Evolutionary conservation across 2,329 filamentous ascomycete species (phyloP).

Genomic region (Tolypocladium inflatum): DNA sequence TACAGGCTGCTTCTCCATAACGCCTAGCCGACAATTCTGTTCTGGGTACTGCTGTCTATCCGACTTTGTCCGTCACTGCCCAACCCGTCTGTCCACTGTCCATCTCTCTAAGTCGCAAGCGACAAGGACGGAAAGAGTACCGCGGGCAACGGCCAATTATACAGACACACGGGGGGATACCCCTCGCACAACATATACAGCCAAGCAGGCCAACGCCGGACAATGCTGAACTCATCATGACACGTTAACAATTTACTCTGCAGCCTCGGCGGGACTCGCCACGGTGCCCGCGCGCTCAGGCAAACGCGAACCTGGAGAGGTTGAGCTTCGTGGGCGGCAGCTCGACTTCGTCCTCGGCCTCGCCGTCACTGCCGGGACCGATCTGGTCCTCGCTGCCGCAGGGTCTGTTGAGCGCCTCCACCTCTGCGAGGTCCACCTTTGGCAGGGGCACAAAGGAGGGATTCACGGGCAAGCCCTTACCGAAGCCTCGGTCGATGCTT

Average conservation of each 20-base stretch:
- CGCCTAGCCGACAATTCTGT: constrained; percentile 4
- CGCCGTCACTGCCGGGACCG: constrained; percentile 40
- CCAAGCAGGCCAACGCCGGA: constrained; percentile 5
- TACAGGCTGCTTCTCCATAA: constrained; percentile 1
- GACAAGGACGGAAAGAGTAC: background rate
- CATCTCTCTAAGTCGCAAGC: background rate
- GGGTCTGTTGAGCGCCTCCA: constrained; percentile 38
- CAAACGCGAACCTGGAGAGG: constrained; percentile 38
- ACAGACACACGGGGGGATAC: background rate
- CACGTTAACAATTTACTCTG: background rate
- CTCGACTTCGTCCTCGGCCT: constrained; percentile 29
- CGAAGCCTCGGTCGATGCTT: constrained; percentile 13
- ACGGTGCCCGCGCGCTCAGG: constrained; percentile 8
- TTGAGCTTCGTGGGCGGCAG: constrained; percentile 27
- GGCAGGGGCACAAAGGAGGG: constrained; percentile 46
- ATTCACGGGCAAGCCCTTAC: constrained; percentile 34
- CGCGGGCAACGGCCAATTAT: background rate
- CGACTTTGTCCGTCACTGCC: background rate
- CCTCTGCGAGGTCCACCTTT: constrained; percentile 41
- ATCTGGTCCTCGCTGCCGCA: constrained; percentile 49
- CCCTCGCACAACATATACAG: background rate
- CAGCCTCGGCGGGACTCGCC: background rate
- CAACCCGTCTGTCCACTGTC: background rate
- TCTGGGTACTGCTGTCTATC: background rate
- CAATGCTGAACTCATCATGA: constrained; percentile 5